A percentile compares a stretch with the other conserved stretches of the same genome.
Evolutionary conservation across 2,329 filamentous ascomycete genomes (phyloP).

Genomic region (Allantophomopsis cytisporea): DNA sequence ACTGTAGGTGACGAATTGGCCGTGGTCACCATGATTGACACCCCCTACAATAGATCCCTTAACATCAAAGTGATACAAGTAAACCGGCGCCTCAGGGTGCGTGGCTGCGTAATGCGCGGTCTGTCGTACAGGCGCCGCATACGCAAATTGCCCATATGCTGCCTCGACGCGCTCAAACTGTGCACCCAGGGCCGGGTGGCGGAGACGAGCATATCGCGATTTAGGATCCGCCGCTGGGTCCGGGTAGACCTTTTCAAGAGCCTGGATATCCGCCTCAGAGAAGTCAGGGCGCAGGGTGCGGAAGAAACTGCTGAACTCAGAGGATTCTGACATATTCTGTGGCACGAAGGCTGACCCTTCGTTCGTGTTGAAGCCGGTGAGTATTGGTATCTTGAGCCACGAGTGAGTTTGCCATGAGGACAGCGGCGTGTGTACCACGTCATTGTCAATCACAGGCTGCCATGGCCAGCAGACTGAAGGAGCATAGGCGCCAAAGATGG

Average conservation of each 20-base stretch:
- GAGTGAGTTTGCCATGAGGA: slow-evolving; percentile 38
- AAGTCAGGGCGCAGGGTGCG: slow-evolving; percentile 43
- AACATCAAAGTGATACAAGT: slow-evolving; percentile 47
- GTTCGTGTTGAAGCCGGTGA: slow-evolving; percentile 60
- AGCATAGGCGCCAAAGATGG: slow-evolving; percentile 29
- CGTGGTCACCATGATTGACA: slow-evolving; percentile 29
- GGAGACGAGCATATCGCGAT: slow-evolving; percentile 26
- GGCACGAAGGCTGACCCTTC: slow-evolving; percentile 56
- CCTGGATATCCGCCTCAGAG: slow-evolving; percentile 32
- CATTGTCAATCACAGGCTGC: slow-evolving; percentile 47
- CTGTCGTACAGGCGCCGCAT: slow-evolving; percentile 49
- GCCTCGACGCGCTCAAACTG: slow-evolving; percentile 45
- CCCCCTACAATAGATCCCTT: slow-evolving; percentile 16
- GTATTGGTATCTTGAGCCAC: slow-evolving; percentile 43
- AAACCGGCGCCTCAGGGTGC: slow-evolving; percentile 21
- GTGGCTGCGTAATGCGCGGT: slow-evolving; percentile 31
- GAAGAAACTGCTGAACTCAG: slow-evolving; percentile 48
- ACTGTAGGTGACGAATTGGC: slow-evolving; percentile 28
- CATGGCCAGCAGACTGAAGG: slow-evolving; percentile 44
- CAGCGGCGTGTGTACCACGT: slow-evolving; percentile 44
- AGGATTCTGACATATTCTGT: slow-evolving; percentile 26
- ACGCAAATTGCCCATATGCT: slow-evolving; percentile 51
- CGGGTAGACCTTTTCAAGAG: slow-evolving; percentile 47
- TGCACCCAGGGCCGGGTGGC: slow-evolving; percentile 24
- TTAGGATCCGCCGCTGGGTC: slow-evolving; percentile 30